Conservation (phyloP, 2,329 filamentous ascomycete genomes). For the Penicillium sp. region DNA sequence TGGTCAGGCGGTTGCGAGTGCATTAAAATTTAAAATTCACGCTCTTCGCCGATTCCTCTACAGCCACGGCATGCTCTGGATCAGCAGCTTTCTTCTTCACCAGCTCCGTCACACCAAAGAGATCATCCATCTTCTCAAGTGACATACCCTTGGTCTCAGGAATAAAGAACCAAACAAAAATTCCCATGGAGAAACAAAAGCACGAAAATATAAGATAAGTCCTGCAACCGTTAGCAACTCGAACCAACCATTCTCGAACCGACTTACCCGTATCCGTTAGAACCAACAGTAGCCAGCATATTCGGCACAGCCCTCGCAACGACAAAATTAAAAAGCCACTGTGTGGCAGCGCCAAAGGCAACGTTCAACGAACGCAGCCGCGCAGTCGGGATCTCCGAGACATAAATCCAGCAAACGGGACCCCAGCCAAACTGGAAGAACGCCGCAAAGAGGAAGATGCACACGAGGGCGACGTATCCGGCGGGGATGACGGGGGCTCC, state of each 20-base stretch:
- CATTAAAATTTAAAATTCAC: no score
- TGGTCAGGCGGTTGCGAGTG: no score
- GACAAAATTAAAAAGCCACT: conserved; percentile 71
- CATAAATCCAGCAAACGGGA: conserved; percentile 67
- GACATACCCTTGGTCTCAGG: conserved; percentile 66
- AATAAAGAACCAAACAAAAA: conserved; percentile 64
- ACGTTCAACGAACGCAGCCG: conserved; percentile 63
- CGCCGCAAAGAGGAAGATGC: conserved; percentile 66
- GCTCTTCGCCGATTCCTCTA: no score
- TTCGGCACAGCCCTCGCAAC: conserved; percentile 63
- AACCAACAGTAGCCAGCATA: conserved; percentile 57
- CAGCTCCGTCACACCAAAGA: conserved; percentile 57
- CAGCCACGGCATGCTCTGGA: conserved; percentile 12
- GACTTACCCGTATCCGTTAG: conserved; percentile 46
- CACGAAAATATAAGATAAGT: conserved; percentile 65
- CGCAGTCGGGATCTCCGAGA: conserved; percentile 64
- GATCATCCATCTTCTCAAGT: conserved; percentile 62
- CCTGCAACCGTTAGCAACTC: conserved; percentile 44
- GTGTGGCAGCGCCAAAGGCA: conserved; percentile 61
- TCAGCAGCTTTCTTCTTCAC: conserved; percentile 20
- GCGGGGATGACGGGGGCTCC: conserved; percentile 56
- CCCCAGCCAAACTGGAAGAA: conserved; percentile 69
- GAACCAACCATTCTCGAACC: neutral
- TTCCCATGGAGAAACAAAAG: conserved; percentile 61
- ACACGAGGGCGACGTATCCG: conserved; percentile 65